Percentiles rank a stretch among this genome's conserved stretches.
These are phyloP conservation scores for Ophiocordyceps robertsii DNA, from an alignment of 2,329 filamentous ascomycete genomes.

Conservation along the genomic window DNA sequence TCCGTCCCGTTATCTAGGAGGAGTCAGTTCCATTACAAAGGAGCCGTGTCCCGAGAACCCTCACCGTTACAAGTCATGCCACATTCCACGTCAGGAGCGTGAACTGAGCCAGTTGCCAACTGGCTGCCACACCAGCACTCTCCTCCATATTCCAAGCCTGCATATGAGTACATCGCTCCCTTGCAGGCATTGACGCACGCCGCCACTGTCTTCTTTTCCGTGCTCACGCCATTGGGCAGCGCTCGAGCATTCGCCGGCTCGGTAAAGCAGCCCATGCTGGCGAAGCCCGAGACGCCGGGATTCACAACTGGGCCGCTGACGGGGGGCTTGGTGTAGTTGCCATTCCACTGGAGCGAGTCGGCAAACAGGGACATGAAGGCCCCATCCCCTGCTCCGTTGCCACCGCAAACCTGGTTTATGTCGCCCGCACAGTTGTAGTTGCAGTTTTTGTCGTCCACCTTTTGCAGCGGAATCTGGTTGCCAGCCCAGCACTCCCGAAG, in stretches of 20 bases:
- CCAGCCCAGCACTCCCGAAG: conserved; percentile 42
- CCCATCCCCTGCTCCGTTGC: conserved; percentile 25
- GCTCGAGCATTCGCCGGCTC: conserved; percentile 19
- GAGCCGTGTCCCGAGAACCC: not conserved
- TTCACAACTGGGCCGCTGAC: conserved; percentile 18
- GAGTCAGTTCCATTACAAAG: conserved; percentile 1
- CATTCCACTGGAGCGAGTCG: conserved; percentile 15
- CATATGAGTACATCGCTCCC: conserved; percentile 12
- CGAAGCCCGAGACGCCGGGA: conserved; percentile 21
- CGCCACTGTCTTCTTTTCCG: conserved; percentile 16
- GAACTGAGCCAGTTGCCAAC: conserved; percentile 12
- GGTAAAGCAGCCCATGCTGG: conserved; percentile 24
- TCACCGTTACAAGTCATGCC: conserved; percentile 19
- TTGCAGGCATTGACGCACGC: conserved; percentile 20
- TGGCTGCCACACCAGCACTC: conserved; percentile 25
- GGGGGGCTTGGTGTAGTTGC: conserved; percentile 11
- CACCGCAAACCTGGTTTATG: conserved; percentile 37
- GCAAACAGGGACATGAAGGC: conserved; percentile 36
- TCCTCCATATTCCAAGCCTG: conserved; percentile 24
- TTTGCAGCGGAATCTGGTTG: conserved; percentile 26
- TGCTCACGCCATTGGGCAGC: conserved; percentile 12
- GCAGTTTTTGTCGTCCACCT: conserved; percentile 32
- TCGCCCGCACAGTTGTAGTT: conserved; percentile 37
- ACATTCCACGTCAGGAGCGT: conserved; percentile 17
- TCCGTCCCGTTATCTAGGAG: conserved; percentile 18